These are phyloP conservation scores for Talaromyces funiculosus DNA, from an alignment of 2,329 filamentous ascomycete species.

Conservation along the genomic window DNA sequence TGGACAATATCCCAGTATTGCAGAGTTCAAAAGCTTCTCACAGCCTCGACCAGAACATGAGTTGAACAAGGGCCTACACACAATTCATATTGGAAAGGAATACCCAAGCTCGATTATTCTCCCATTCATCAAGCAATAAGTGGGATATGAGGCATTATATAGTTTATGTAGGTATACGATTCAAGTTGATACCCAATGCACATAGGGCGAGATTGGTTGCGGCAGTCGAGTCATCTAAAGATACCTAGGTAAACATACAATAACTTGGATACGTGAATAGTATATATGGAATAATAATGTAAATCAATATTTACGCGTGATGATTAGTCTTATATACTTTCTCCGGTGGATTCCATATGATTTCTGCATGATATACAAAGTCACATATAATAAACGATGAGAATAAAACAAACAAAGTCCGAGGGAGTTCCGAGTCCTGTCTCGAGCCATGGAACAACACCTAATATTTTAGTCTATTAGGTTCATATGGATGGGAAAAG, in stretches of 20 bases:
- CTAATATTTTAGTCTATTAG: not conserved
- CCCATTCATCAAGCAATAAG: constrained; percentile 25
- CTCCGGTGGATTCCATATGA: no score
- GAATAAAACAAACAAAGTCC: no score
- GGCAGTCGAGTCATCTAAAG: not conserved
- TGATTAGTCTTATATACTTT: no score
- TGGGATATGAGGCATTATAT: no score
- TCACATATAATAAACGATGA: no score
- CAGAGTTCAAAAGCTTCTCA: constrained; percentile 37
- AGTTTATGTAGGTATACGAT: not conserved
- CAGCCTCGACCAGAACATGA: constrained; percentile 37
- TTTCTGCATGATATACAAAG: no score
- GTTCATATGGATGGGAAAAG: constrained; percentile 1
- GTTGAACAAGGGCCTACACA: constrained; percentile 37
- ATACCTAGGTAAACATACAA: no score
- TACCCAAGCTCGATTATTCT: constrained; percentile 36
- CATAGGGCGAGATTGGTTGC: not conserved
- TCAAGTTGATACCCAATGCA: not conserved
- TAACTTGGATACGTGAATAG: not conserved
- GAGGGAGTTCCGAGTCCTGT: no score
- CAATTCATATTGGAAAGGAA: constrained; percentile 34
- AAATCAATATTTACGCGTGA: no score
- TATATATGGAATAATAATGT: not conserved
- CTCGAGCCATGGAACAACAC: no score
- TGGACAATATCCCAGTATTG: constrained; percentile 34